Conservation (phyloP, 1,139 yeast species). For the Maudiozyma humilis region DNA sequence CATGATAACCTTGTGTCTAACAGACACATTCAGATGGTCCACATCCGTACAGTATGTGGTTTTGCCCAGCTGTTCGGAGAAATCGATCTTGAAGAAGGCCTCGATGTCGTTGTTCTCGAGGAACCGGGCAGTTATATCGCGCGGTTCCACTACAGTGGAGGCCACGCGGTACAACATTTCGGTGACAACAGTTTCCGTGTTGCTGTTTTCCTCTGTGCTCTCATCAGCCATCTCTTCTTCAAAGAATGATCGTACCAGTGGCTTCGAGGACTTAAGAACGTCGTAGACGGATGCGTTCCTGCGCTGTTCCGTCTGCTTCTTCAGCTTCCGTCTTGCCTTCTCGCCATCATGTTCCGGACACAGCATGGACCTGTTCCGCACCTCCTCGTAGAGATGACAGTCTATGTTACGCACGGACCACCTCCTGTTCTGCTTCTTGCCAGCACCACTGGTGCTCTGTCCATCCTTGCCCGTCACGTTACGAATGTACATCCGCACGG, state of each 20-base stretch:
- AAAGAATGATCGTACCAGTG: neutral
- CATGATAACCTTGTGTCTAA: constrained; percentile 4
- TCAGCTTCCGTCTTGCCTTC: neutral
- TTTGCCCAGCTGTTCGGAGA: neutral
- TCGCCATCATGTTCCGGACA: neutral
- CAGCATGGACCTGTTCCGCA: neutral
- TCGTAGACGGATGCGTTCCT: neutral
- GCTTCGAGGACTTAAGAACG: neutral
- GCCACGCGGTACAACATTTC: neutral
- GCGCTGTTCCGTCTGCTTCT: constrained; percentile 1
- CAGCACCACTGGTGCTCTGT: too few species aligned
- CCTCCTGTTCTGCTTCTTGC: neutral
- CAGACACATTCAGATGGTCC: neutral
- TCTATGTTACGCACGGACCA: constrained; percentile 1
- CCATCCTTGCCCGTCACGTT: neutral
- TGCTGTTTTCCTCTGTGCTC: neutral
- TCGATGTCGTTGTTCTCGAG: constrained; percentile 2
- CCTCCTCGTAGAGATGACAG: neutral
- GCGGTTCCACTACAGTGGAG: neutral
- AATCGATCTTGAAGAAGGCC: constrained; percentile 1
- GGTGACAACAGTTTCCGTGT: neutral
- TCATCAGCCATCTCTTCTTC: neutral
- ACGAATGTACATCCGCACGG: neutral
- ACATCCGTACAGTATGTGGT: neutral
- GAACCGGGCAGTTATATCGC: neutral